Base-by-base conservation (phyloP, 345 rosid genomes). In the Xanthoceras sorbifolium region DNA sequence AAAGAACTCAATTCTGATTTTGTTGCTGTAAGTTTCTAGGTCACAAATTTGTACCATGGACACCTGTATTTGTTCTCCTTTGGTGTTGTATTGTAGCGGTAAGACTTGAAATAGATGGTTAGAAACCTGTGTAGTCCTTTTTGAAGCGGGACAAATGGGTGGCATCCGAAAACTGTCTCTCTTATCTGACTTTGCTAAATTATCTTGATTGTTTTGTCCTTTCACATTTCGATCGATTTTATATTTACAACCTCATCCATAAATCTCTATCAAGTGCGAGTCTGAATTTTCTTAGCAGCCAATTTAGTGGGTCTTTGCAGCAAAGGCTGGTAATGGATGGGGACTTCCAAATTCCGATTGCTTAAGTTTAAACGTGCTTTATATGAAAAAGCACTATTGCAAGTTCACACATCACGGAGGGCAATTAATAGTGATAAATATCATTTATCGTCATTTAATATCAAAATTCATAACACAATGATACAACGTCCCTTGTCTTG, bases 11-110 rank as follows among this genome's bases (percentile, higher is more conserved):
- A 62, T 57, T 44, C 60, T 28, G 38, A 7, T 5, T 42, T 8
- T 44, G 40, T 40, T 42, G 68, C 67, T 9, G 14, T 26, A 42
- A 73, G 29, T 73, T 40, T 62, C 29, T 71, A 18, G 62, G 32
- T 36, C 64, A 40, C 42, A 68, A 52, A 67, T 77, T 67, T 62
- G 55, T 73, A 62, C 34, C 44, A 29, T 12, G 54, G 22, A 12
- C 62, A 62, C 32, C 18, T 50, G 32, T 23, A 3, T 52, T 64
- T 54, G 28, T 31, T 20, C 6, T 12, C 32, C 46, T 26, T 22
- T 6, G 68, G 36, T 69, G 67, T 67, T 72, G 44, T 77, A 31
- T 38, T 62, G 48, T 61, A 31, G n/a, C 61, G 32, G 67, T 38
- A 52, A 15, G 64, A 70, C 71, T 61, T 54, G 18, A 8, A 36